Evolutionary conservation across 306 rosid species (phyloP).

Genomic region (Castanea sativa): DNA sequence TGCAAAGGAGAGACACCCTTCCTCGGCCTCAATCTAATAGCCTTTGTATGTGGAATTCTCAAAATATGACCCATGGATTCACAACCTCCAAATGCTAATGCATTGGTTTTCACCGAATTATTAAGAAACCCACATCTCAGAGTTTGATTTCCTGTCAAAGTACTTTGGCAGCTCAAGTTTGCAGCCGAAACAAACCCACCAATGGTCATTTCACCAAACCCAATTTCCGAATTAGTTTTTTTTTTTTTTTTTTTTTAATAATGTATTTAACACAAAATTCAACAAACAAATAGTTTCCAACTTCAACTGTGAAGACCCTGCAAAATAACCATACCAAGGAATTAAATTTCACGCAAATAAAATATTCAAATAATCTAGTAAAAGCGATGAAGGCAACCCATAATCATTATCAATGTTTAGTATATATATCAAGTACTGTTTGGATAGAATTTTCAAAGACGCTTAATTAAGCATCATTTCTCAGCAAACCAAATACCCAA

Average conservation of each 20-base stretch:
- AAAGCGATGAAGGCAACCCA: background rate
- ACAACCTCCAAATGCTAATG: slow-evolving; percentile 51
- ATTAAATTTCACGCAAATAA: background rate
- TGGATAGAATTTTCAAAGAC: too few species aligned
- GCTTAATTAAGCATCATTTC: background rate
- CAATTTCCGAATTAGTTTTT: slow-evolving; percentile 1
- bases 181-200: slow-evolving; percentile 58
- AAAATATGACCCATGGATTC: slow-evolving; percentile 45
- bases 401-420: background rate
- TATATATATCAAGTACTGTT: too few species aligned
- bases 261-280: background rate
- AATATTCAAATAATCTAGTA: background rate
- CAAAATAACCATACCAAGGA: background rate
- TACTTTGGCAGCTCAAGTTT: slow-evolving; percentile 42
- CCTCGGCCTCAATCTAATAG: slow-evolving; percentile 25
- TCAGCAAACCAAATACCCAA: background rate
- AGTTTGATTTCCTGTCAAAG: slow-evolving; percentile 18
- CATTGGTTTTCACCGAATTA: slow-evolving; percentile 24
- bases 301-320: slow-evolving; percentile 7
- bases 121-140: slow-evolving; percentile 19
- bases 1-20: slow-evolving; percentile 44
- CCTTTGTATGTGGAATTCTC: slow-evolving; percentile 28
- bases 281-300: background rate
- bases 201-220: slow-evolving; percentile 46
- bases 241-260: too few species aligned